phyloP scores from a whole-genome alignment of 176 grass and related monocot species.

The Thinopyrum elongatum region DNA sequence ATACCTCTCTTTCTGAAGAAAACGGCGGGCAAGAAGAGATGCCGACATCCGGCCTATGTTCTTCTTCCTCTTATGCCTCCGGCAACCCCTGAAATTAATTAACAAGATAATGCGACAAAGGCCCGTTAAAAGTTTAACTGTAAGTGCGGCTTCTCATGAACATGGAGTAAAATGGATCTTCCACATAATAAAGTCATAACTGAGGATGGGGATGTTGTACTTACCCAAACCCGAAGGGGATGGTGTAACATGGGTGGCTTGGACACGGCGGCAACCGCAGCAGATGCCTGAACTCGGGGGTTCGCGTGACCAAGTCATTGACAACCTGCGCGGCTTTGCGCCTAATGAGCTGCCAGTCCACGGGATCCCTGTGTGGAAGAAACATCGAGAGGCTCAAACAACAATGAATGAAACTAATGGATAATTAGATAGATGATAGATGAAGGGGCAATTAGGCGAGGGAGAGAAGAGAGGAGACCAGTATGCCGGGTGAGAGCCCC shows the following conservation, averaged over 20 bases:
- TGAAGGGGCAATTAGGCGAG: background rate
- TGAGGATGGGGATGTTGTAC: background rate
- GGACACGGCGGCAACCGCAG: background rate
- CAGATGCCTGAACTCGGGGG: background rate
- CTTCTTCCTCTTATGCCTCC: constrained; percentile 7
- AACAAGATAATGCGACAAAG: background rate
- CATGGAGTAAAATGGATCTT: background rate
- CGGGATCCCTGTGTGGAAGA: background rate
- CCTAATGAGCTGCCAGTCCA: background rate
- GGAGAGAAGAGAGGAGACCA: background rate
- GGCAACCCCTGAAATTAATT: background rate
- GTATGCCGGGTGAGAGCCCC: background rate
- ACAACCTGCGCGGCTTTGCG: background rate
- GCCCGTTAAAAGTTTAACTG: background rate
- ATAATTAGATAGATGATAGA: background rate
- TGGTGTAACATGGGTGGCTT: background rate
- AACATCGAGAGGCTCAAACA: background rate
- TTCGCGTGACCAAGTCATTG: background rate
- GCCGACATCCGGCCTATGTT: background rate
- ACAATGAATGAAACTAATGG: background rate
- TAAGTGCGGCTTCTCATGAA: background rate
- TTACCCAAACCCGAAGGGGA: constrained; percentile 4
- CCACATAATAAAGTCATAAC: background rate
- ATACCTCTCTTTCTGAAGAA: constrained; percentile 5
- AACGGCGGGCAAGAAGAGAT: constrained; percentile 12